Base-by-base conservation (phyloP, 371 early-diverging fungal genomes). In the Basidiobolus meristosporus region DNA sequence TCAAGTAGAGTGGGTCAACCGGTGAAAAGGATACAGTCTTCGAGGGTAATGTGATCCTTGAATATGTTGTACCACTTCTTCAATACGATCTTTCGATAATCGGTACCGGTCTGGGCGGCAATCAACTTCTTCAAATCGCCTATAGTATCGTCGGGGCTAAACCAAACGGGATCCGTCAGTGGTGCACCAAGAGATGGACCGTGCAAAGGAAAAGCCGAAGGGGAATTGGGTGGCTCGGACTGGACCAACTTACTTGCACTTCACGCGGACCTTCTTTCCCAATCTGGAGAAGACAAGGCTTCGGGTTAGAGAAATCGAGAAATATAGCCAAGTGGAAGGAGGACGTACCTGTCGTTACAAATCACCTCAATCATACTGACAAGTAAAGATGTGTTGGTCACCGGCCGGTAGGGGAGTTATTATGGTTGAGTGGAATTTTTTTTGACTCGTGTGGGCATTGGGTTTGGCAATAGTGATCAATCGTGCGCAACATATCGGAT, bases 91-190 rank as follows among this genome's bases (percentile, higher is more conserved):
- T 87, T 90, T 34, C 77, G 69, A 31, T 83, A 65, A 42, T 80
- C 78, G 5, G 96, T 91, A 51, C 96, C 96, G 15, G 82, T 86
- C 56, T 87, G 90, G 5, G 90, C 90, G 7, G 92, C 85, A 35
- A 90, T 77, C 17, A 90, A 53, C 53, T 82, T 80, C 52, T 95
- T 95, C 28, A 95, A 70, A 53, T 89, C 88, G 6, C 82, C 82
- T 16, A 95, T 65, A 0, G 86, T 82, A 56, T 93, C 95, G 36
- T 73, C 74, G 12, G 77, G 78, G 47, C 84, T 80, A 52, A 48
- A 52, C 33, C 30, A 31, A 28, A 14, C 15, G 34, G 32, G n/a
- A n/a, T n/a, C n/a, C n/a, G n/a, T n/a, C n/a, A n/a, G n/a, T n/a
- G n/a, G n/a, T 10, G 18, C 31, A n/a, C n/a, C 14, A 21, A 30